These are phyloP conservation scores for Paramecium primaurelia DNA, from an alignment of 73 alveolate species.

Conservation along the genomic window DNA sequence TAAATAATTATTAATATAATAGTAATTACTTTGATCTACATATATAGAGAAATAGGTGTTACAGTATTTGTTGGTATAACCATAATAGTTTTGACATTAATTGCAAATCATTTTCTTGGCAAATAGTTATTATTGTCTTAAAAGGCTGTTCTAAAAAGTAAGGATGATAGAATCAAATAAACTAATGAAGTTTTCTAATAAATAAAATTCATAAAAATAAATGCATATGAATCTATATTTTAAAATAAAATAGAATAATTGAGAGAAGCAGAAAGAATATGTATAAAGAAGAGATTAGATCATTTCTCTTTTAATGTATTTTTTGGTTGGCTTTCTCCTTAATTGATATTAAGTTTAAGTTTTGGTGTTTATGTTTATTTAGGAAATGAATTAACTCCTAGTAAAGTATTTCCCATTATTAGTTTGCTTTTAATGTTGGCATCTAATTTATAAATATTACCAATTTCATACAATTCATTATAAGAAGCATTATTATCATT, in stretches of 20 bases:
- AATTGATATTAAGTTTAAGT: slow-evolving; percentile 63
- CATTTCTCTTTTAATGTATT: slow-evolving; percentile 61
- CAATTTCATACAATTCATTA: slow-evolving; percentile 71
- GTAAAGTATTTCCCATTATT: slow-evolving; percentile 71
- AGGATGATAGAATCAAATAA: slow-evolving; percentile 82
- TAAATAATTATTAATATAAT: background rate
- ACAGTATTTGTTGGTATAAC: slow-evolving; percentile 45
- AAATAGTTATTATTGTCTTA: slow-evolving; percentile 46
- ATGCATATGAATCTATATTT: slow-evolving; percentile 83
- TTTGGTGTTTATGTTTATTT: slow-evolving; percentile 65
- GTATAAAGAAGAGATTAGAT: slow-evolving; percentile 44
- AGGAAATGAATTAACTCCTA: slow-evolving; percentile 76
- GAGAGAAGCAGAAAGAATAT: slow-evolving; percentile 70
- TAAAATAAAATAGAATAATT: slow-evolving; percentile 61
- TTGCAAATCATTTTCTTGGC: slow-evolving; percentile 34
- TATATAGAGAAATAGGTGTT: background rate
- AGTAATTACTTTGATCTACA: background rate
- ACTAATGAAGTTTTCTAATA: slow-evolving; percentile 81
- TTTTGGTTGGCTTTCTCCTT: slow-evolving; percentile 70
- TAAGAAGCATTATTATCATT: slow-evolving; percentile 73
- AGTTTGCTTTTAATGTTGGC: slow-evolving; percentile 69
- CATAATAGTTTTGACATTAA: background rate
- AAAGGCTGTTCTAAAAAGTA: slow-evolving; percentile 69
- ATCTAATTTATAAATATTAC: slow-evolving; percentile 81
- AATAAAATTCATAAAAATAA: slow-evolving; percentile 84